Evolutionary conservation across 2,329 filamentous ascomycete genomes (phyloP).

Genomic region (Hymenoscyphus salicellus): DNA sequence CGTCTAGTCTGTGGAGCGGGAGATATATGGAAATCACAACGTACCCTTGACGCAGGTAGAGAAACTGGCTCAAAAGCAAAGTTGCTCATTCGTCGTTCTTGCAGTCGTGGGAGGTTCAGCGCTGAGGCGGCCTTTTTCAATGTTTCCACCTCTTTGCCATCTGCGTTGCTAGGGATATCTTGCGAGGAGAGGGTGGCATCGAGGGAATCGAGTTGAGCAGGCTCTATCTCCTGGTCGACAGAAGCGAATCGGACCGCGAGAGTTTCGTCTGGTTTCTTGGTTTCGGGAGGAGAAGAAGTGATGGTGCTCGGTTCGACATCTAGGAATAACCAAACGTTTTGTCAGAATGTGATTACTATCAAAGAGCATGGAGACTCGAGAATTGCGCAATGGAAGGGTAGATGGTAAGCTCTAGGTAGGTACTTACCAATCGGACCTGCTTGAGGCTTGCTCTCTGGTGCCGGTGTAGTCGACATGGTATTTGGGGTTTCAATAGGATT

Average conservation of each 20-base stretch:
- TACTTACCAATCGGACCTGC: constrained; percentile 27
- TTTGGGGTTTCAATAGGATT: constrained; percentile 8
- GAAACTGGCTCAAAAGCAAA: constrained; percentile 91
- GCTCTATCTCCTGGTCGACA: constrained; percentile 66
- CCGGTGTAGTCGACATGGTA: constrained; percentile 18
- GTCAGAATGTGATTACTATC: not conserved
- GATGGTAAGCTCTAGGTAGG: constrained; percentile 21
- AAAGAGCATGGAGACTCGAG: not conserved
- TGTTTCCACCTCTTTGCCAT: constrained; percentile 15
- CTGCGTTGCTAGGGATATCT: constrained; percentile 20
- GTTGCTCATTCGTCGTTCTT: constrained; percentile 78
- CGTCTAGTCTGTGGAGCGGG: not conserved
- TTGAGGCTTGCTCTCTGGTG: constrained; percentile 20
- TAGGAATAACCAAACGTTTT: not conserved
- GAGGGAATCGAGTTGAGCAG: constrained; percentile 39
- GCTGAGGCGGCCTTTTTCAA: constrained; percentile 58
- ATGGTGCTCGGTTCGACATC: not conserved
- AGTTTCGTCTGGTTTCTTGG: constrained; percentile 30
- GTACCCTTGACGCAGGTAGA: constrained; percentile 76
- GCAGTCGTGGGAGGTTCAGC: constrained; percentile 70
- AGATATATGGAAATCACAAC: constrained; percentile 39
- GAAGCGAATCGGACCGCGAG: constrained; percentile 69
- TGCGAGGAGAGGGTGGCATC: constrained; percentile 26
- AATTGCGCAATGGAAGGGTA: not conserved
- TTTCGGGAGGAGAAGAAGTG: constrained; percentile 10